A percentile compares a stretch with the other conserved stretches of the same genome.
phyloP scores from a whole-genome alignment of 352 stramenopile species.

The Globisporangium abappressorium region DNA sequence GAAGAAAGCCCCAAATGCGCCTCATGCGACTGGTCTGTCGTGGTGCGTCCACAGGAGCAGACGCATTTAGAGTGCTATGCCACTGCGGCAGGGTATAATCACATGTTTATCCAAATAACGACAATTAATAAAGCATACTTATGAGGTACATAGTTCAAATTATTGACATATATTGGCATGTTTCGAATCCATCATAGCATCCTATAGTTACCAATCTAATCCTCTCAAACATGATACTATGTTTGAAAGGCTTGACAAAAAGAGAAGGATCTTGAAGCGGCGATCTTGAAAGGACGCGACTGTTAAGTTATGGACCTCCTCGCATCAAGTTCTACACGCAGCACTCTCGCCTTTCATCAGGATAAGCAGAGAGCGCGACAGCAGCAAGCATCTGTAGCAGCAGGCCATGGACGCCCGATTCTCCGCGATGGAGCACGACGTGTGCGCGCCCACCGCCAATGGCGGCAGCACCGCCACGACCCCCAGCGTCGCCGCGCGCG shows the following conservation, averaged over 20 bases:
- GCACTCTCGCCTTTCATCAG: no score
- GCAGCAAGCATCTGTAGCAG: neutral
- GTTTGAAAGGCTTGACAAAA: neutral
- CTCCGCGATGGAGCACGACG: neutral
- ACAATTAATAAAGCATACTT: no score
- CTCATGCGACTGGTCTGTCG: no score
- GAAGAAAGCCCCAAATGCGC: no score
- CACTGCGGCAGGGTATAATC: no score
- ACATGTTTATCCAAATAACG: no score
- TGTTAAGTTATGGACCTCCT: neutral
- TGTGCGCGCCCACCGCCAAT: neutral
- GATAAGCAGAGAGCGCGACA: neutral
- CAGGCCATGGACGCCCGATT: slow-evolving; percentile 2
- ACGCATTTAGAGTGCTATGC: no score
- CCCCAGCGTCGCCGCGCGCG: neutral
- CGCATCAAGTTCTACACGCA: no score
- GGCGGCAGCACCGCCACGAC: neutral
- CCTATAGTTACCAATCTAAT: neutral
- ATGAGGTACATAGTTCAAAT: no score
- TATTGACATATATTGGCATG: no score
- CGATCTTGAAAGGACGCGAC: neutral
- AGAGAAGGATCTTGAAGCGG: neutral
- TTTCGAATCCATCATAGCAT: neutral
- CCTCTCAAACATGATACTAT: neutral
- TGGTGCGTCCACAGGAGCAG: no score